Evolutionary conservation across 257 asterid genomes (phyloP), one percentile per base, ranked within the genome.

Genomic region (Coffea canephora): DNA sequence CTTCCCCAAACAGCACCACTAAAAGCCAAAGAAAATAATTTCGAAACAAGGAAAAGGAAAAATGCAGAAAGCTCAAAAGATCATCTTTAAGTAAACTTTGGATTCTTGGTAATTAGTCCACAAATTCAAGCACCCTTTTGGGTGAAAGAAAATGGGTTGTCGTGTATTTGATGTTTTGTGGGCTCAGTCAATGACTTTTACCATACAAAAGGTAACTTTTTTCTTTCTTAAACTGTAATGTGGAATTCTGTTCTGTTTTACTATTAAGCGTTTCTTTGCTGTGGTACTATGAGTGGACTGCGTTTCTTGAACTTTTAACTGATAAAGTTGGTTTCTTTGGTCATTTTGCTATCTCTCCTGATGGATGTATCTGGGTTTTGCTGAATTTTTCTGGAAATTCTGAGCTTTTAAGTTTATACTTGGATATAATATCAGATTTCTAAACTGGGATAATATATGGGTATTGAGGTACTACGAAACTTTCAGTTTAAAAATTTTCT

Each of bases 191-290:
- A 77, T 83, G 87, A 88, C 84, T 87, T 87, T 89, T 87, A 79
- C 88, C 85, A 70, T 59, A 82, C 78, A 80, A 90, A 91, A 89
- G 93, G 96, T 89, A 76, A 59, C 65, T 78, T 86, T 86, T 79
- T 55, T 78, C 68, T 49, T 73, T 57, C 34, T 8, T 76, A 31
- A 31, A 31, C 34, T 36, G 46, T 49, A 70, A 18, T 13, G 73
- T 59, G 77, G 73, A 81, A 5, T 81, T 25, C 71, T 65, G 79
- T 73, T 73, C 75, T 8, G 48, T 83, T 86, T 85, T 71, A 79
- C 82, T 80, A 62, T 59, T 69, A 67, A 61, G 77, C 74, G 79
- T 55, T 55, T 55, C 79, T 87, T 85, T 83, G 82, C 83, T 34
- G 16, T 79, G 80, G 80, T 82, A 83, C 76, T 74, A 77, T 83